A percentile compares a stretch with the other conserved stretches of the same genome.
These are phyloP conservation scores for Allium sativum DNA, from an alignment of 106 monocot species.

Conservation along the genomic window DNA sequence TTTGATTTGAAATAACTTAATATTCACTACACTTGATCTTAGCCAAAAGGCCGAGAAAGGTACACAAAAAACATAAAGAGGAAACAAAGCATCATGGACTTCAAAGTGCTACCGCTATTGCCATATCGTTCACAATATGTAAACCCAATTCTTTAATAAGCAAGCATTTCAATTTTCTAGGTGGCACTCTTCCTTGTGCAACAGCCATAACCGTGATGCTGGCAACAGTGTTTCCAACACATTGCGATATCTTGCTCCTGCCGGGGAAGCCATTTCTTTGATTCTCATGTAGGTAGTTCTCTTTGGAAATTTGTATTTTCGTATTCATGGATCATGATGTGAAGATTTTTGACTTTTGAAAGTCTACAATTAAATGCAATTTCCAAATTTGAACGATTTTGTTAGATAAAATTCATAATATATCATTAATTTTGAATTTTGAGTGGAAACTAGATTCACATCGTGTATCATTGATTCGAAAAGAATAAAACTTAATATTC, in stretches of 20 bases:
- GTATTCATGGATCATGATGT: no score
- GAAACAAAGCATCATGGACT: slow-evolving; percentile 31
- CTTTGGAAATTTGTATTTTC: no score
- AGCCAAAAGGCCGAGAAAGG: slow-evolving; percentile 92
- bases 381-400: no score
- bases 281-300: slow-evolving; percentile 76
- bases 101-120: slow-evolving; percentile 45
- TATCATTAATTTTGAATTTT: no score
- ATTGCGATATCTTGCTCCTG: slow-evolving; percentile 53
- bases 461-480: no score
- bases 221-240: slow-evolving; percentile 66
- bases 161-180: slow-evolving; percentile 38
- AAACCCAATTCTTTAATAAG: slow-evolving; percentile 31
- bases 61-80: slow-evolving; percentile 6
- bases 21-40: slow-evolving; percentile 99
- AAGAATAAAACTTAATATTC: no score
- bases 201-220: slow-evolving; percentile 62
- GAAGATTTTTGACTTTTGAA: no score
- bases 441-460: no score
- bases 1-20: no score
- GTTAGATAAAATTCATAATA: no score
- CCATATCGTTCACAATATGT: slow-evolving; percentile 73
- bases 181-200: slow-evolving; percentile 67
- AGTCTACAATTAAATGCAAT: no score
- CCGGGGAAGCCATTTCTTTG: slow-evolving; percentile 77